phyloP scores from a whole-genome alignment of 2,329 filamentous ascomycete genomes.

The Helotiales sp. region DNA sequence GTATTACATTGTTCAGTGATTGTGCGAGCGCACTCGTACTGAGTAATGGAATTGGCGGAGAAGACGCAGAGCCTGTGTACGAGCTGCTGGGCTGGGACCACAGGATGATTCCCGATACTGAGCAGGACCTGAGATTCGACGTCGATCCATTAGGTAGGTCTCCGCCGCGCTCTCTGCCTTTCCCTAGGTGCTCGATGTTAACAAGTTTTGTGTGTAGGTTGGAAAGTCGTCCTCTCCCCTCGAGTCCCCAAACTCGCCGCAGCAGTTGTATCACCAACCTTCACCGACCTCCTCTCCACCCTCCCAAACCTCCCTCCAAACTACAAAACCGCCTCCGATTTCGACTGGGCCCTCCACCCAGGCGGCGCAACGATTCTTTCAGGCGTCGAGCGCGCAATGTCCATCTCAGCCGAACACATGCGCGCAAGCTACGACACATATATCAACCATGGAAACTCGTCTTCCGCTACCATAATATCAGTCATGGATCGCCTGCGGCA shows the following conservation, averaged over 20 bases:
- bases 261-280: slow-evolving; percentile 57
- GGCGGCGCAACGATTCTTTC: slow-evolving; percentile 70
- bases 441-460: slow-evolving; percentile 70
- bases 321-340: slow-evolving; percentile 57
- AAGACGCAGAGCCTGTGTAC: slow-evolving; percentile 50
- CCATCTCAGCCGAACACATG: slow-evolving; percentile 66
- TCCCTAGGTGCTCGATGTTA: neutral
- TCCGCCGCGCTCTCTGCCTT: neutral
- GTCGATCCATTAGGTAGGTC: slow-evolving; percentile 62
- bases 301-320: slow-evolving; percentile 51
- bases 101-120: slow-evolving; percentile 63
- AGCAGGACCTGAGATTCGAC: slow-evolving; percentile 68
- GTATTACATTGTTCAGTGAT: slow-evolving; percentile 70
- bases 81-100: slow-evolving; percentile 70
- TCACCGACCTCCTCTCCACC: slow-evolving; percentile 57
- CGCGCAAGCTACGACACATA: slow-evolving; percentile 73
- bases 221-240: slow-evolving; percentile 69
- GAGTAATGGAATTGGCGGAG: slow-evolving; percentile 63
- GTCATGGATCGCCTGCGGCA: slow-evolving; percentile 65
- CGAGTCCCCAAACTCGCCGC: slow-evolving; percentile 63
- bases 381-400: slow-evolving; percentile 63
- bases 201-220: slow-evolving; percentile 48
- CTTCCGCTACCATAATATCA: slow-evolving; percentile 71
- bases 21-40: slow-evolving; percentile 70
- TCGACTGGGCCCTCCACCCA: slow-evolving; percentile 77